Base-by-base conservation (phyloP, 495 filamentous ascomycete genomes). In the Neurospora tetraspora region DNA sequence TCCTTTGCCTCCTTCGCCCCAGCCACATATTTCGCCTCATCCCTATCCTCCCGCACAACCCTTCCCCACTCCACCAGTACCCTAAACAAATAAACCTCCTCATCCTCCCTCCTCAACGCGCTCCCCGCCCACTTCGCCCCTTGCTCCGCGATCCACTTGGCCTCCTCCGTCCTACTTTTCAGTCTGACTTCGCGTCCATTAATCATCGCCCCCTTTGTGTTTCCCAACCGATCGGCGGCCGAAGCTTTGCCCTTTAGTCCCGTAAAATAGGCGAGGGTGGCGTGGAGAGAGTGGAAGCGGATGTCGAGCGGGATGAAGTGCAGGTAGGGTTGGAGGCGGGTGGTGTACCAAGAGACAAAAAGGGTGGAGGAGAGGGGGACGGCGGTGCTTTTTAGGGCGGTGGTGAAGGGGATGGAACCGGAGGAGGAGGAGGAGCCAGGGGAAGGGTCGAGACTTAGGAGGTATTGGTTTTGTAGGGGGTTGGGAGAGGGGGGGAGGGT, bases 51-150 rank as follows among this genome's bases (percentile, higher is more conserved):
- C 80, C 91, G 85, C 10, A 89, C 85, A 14, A 93, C 74, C 53
- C 91, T 81, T 2, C 86, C 91, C 90, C 90, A 95, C 81, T 95
- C 93, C 47, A 95, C 78, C 72, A 94, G 78, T 72, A 96, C 77
- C 65, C 93, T 81, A 79, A 94, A 95, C 77, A 94, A 85, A 77
- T 95, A 96, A 37, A 94, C 86, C 80, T 93, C 89, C 90, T 92
- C 93, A 78, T 96, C 93, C 81, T 94, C 91, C 74, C 87, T 90
- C 76, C 92, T 84, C 42, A 96, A 73, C 10, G 89, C 91, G 73
- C 83, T 86, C 3, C 81, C 80, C 2, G 89, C 88, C 91, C 92
- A 94, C 71, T 86, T 83, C 42, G 83, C 81, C 4, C 92, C 92
- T 75, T 89, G 78, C 69, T 91, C 86, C 16, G 91, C 91, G 74